Evolutionary conservation across 768 basidiomycete genomes (phyloP), one percentile per base, ranked within the genome.

Genomic region (Leccinum barrowsii): DNA sequence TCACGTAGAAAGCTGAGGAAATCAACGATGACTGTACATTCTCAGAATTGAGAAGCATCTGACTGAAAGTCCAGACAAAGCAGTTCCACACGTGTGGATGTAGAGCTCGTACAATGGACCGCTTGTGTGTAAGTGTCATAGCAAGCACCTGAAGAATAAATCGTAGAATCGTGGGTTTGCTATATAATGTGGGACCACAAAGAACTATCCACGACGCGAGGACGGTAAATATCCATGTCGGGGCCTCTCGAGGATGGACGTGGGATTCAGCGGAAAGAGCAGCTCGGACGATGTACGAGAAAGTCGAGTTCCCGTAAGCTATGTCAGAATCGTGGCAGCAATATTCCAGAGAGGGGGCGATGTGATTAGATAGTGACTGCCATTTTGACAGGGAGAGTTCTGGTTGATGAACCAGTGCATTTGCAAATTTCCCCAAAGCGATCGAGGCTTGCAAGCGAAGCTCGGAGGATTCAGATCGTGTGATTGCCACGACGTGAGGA

Each of bases 51-150:
- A 57, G 19, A 47, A 75, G 73, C 49, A 85, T 64, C 17, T 75
- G 76, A 19, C 77, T 70, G 58, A 80, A 85, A 2, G 80, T 77
- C 85, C 85, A 86, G 21, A 86, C 69, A 26, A 86, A 72, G 53
- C 80, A 77, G 53, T 73, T 75, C 85, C 85, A 87, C 21, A 80
- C 68, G 35, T 76, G 76, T 1, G 77, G 66, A 46, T 79, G 76
- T 7, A 83, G 69, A 17, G 70, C 65, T 12, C 72, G 73, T 11
- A 81, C 70, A 5, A 68, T 52, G 11, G 67, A 63, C n/a, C 72
- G 67, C 50, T 73, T 71, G 59, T 80, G 76, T 4, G 52, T 63
- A 1, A 72, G 63, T 3, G 77, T 59, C 28, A 67, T 60, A 8
- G 65, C 68, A 22, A 83, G 70, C 8, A 70, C 66, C 6, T 70